A percentile compares a stretch with the other conserved stretches of the same genome.
Evolutionary conservation across 768 basidiomycete genomes (phyloP).

Genomic region (Pholiota conissans): DNA sequence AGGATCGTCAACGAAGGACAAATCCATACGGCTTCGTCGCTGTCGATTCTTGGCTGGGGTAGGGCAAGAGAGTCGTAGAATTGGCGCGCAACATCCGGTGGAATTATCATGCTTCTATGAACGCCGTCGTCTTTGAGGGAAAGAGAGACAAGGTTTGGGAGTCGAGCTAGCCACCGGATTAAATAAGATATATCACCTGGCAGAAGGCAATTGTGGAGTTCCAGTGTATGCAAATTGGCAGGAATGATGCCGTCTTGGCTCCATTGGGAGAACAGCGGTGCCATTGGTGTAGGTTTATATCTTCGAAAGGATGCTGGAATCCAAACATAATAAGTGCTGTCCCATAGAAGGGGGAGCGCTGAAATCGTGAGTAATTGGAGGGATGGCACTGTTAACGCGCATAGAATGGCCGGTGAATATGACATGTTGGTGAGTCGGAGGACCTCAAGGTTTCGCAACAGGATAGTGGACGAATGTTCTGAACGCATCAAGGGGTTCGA

Average conservation of each 20-base stretch:
- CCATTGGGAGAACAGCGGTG: neutral
- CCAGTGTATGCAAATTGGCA: neutral
- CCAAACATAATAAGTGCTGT: too few species aligned
- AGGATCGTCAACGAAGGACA: neutral
- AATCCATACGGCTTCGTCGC: too few species aligned
- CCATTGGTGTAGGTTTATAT: too few species aligned
- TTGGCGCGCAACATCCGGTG: too few species aligned
- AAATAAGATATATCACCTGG: neutral
- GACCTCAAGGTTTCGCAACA: neutral
- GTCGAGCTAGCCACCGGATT: neutral
- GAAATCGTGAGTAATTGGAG: neutral
- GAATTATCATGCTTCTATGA: too few species aligned
- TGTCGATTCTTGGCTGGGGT: too few species aligned
- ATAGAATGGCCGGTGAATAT: neutral
- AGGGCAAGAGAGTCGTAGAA: too few species aligned
- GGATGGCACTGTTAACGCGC: neutral
- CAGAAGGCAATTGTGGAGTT: neutral
- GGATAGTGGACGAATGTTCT: neutral
- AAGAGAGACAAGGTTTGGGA: neutral
- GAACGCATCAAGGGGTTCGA: neutral
- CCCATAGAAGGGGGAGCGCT: too few species aligned
- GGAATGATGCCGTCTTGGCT: neutral
- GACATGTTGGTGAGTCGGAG: neutral
- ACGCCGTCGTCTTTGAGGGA: neutral
- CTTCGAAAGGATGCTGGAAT: too few species aligned